Conservation (phyloP, 2,329 filamentous ascomycete species). For the Phialophora tarda region DNA sequence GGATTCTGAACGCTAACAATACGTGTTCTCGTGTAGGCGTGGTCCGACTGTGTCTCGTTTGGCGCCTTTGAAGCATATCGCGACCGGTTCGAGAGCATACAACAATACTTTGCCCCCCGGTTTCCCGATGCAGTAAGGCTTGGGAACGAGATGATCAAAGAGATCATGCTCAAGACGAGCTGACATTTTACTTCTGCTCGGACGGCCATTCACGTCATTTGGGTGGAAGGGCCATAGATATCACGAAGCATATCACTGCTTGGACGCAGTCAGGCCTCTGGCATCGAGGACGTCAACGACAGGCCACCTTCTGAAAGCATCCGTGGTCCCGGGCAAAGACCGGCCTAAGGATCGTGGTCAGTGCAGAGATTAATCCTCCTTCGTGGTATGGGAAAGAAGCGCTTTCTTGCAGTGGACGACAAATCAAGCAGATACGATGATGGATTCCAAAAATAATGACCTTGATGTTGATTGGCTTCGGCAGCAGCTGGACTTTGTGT, state of each 20-base stretch:
- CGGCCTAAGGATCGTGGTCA: neutral
- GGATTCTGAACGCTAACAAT: slow-evolving; percentile 18
- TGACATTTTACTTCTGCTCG: neutral
- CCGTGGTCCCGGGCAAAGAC: neutral
- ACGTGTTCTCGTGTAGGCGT: slow-evolving; percentile 62
- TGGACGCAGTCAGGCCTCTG: neutral
- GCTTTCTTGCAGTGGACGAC: neutral
- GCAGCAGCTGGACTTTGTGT: neutral
- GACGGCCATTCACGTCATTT: neutral
- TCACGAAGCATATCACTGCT: neutral
- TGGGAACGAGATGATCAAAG: slow-evolving; percentile 97
- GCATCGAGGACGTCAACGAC: neutral
- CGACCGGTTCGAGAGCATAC: slow-evolving; percentile 87
- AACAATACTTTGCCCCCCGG: slow-evolving; percentile 86
- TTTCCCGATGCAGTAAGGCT: slow-evolving; percentile 86
- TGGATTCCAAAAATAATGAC: slow-evolving; percentile 12
- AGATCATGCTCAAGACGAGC: slow-evolving; percentile 79
- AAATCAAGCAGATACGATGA: neutral
- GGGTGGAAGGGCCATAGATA: neutral
- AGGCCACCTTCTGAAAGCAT: neutral
- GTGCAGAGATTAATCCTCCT: neutral
- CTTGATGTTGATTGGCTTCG: neutral
- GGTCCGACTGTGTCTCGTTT: slow-evolving; percentile 90
- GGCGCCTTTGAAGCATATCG: slow-evolving; percentile 93
- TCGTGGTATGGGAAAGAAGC: neutral